Base-by-base conservation (phyloP, 305 asterid genomes). In the Andrographis paniculata region DNA sequence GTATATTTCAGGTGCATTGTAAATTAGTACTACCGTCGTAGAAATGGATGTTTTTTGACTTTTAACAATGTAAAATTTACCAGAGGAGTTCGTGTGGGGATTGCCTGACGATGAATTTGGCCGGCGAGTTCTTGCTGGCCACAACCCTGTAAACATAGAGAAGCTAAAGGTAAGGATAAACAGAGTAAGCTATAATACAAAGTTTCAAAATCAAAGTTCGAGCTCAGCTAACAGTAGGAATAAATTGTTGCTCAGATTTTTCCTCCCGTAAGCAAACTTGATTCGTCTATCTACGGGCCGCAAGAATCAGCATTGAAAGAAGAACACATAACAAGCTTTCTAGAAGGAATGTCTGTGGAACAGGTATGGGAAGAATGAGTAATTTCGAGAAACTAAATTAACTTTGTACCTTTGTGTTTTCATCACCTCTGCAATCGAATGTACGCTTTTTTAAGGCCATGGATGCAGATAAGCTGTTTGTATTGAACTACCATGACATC, bases 51-150 rank as follows among this genome's bases (percentile, higher is more conserved):
- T 24, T 24, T 33, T 33, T 14, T 4, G 11, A 5, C n/a, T 33
- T 33, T 41, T 33, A 27, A 30, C 22, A 20, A 14, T 10, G 14
- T 10, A n/a, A 18, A 19, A 17, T 20, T 13, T n/a, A 33, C 16
- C 66, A 74, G 82, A 63, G 70, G 82, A 77, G 46, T 69, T 38
- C 58, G 16, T 67, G 60, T 56, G 76, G 0, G 75, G 82, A 75
- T 48, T 77, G 57, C 55, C 79, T 23, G 86, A 77, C 13, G 76
- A 70, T 47, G 86, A 77, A 47, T 77, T 77, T 46, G 82, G 69
- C 1, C 50, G 79, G 37, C 76, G 74, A 66, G 63, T 63, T 45
- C 36, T 77, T 14, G 82, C 77, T 0, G 86, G 86, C 20, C 59
- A 68, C 9, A 77, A 77, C 53, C 86, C 86, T 4, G 74, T 68